Percentiles rank a stretch among this genome's conserved stretches.
These are phyloP conservation scores for Sugiyamaella mastotermitis DNA, from an alignment of 805 yeast species.

Conservation along the genomic window DNA sequence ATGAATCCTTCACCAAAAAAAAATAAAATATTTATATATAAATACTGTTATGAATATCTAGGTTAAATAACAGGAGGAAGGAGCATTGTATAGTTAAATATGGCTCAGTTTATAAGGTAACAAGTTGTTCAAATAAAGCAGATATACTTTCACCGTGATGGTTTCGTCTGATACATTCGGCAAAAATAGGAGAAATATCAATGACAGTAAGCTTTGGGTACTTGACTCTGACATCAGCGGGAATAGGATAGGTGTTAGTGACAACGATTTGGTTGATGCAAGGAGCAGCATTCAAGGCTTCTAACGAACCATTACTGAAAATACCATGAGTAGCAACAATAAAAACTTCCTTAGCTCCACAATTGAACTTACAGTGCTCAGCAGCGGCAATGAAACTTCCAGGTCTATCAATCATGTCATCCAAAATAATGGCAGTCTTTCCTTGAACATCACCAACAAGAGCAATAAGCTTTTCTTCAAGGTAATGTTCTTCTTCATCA, in stretches of 20 bases:
- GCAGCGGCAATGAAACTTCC: conserved; percentile 95
- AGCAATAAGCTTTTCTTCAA: conserved; percentile 81
- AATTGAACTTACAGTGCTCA: conserved; percentile 89
- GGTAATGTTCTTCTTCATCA: conserved; percentile 70
- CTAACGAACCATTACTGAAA: conserved; percentile 81
- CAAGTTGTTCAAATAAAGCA: conserved; percentile 82
- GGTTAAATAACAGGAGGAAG: background rate
- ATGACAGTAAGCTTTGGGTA: conserved; percentile 74
- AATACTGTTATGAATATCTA: background rate
- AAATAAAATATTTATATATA: background rate
- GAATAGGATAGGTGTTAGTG: conserved; percentile 92
- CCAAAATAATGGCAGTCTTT: conserved; percentile 88
- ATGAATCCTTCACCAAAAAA: too few species aligned
- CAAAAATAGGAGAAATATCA: conserved; percentile 91
- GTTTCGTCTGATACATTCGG: conserved; percentile 97
- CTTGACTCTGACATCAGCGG: conserved; percentile 49
- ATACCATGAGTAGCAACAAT: conserved; percentile 95
- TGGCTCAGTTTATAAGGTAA: conserved; percentile 29
- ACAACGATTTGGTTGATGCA: conserved; percentile 90
- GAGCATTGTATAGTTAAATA: background rate
- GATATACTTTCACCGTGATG: conserved; percentile 97
- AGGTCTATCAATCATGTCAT: conserved; percentile 97
- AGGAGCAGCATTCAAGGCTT: conserved; percentile 65
- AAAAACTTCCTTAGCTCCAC: conserved; percentile 91
- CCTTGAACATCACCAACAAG: conserved; percentile 92